phyloP scores from a whole-genome alignment of 2,329 filamentous ascomycete species.

The Trichoderma asperellum region DNA sequence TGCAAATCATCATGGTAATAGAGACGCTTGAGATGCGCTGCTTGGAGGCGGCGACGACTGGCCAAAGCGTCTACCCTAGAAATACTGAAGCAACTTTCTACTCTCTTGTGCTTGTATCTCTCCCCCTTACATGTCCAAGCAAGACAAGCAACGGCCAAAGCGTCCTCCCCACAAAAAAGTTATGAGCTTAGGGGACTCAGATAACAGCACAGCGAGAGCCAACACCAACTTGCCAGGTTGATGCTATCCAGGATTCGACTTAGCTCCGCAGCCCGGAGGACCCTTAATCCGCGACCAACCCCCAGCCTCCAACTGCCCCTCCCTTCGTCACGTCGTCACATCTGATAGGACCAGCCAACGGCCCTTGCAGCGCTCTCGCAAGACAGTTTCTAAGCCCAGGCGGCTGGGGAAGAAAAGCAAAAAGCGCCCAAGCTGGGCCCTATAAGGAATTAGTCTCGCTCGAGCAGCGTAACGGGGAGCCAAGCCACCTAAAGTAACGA shows the following conservation, averaged over 20 bases:
- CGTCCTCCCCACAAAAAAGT: not conserved
- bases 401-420: slow-evolving; percentile 11
- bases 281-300: slow-evolving; percentile 28
- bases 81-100: not conserved
- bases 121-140: not conserved
- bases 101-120: not conserved
- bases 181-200: not conserved
- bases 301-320: slow-evolving; percentile 22
- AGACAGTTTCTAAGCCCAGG: slow-evolving; percentile 26
- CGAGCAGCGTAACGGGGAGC: slow-evolving; percentile 16
- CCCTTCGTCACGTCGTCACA: slow-evolving; percentile 16
- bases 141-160: not conserved
- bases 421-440: slow-evolving; percentile 19
- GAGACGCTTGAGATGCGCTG: not conserved
- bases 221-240: not conserved
- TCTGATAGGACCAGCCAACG: slow-evolving; percentile 24
- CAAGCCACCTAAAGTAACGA: slow-evolving; percentile 19
- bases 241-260: slow-evolving; percentile 20
- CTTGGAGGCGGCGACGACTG: not conserved
- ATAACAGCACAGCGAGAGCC: not conserved
- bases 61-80: not conserved
- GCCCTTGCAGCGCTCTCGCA: slow-evolving; percentile 26
- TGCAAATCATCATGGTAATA: not conserved
- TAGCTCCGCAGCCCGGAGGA: slow-evolving; percentile 21
- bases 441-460: slow-evolving; percentile 25